Evolutionary conservation across 1,284 basidiomycete species (phyloP).

Genomic region (Peniophora sp.): DNA sequence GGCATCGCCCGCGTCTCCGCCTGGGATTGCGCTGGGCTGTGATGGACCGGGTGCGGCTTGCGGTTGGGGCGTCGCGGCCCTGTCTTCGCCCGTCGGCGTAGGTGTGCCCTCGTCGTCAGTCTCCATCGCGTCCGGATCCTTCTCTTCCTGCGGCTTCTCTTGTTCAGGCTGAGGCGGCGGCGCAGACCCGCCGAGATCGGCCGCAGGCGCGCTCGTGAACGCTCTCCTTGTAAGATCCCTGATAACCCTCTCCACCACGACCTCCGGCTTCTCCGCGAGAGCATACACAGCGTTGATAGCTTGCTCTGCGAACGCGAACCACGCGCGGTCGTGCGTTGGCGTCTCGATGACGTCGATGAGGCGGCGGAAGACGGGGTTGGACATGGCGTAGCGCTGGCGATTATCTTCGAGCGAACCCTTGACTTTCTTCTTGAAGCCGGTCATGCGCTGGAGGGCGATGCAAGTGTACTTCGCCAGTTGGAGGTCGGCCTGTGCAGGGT

Average conservation of each 20-base stretch:
- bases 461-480: slow-evolving; percentile 91
- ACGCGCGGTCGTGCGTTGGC: slow-evolving; percentile 79
- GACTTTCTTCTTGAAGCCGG: slow-evolving; percentile 94
- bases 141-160: slow-evolving; percentile 13
- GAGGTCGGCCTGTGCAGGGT: slow-evolving; percentile 72
- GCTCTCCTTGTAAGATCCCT: slow-evolving; percentile 72
- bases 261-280: slow-evolving; percentile 89
- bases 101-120: slow-evolving; percentile 27
- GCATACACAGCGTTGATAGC: slow-evolving; percentile 95
- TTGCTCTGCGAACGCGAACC: slow-evolving; percentile 96
- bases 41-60: not conserved
- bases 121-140: slow-evolving; percentile 44
- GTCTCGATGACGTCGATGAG: slow-evolving; percentile 74
- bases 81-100: slow-evolving; percentile 7
- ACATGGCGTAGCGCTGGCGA: slow-evolving; percentile 83
- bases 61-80: slow-evolving; percentile 2
- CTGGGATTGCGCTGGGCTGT: not conserved
- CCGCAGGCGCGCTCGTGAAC: slow-evolving; percentile 37
- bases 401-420: slow-evolving; percentile 92
- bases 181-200: slow-evolving; percentile 1
- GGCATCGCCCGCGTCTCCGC: slow-evolving; percentile 53
- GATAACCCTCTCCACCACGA: slow-evolving; percentile 76
- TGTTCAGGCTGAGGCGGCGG: not conserved
- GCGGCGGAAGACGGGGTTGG: slow-evolving; percentile 79
- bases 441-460: slow-evolving; percentile 85